Evolutionary conservation across 352 stramenopile species (phyloP).

Genomic region (Phytopythium montanum): DNA sequence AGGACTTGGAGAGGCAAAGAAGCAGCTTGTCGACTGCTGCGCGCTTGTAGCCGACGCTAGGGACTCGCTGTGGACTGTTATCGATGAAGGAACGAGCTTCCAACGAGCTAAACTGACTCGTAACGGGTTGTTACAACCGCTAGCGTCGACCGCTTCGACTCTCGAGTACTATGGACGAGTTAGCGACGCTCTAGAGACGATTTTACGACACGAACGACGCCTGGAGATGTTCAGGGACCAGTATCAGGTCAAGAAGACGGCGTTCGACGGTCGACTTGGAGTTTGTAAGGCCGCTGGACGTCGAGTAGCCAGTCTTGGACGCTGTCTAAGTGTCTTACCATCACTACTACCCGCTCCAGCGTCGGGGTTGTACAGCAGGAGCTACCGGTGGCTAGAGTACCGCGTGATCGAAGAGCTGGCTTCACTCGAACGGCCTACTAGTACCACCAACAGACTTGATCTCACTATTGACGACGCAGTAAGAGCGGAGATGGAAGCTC

Average conservation of each 20-base stretch:
- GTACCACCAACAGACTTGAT: background rate
- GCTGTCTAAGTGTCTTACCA: constrained; percentile 18
- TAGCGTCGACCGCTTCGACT: background rate
- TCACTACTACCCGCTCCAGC: constrained; percentile 9
- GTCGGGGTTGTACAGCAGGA: constrained; percentile 27
- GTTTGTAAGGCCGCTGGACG: background rate
- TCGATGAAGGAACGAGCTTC: background rate
- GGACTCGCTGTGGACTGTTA: constrained; percentile 9
- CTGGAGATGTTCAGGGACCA: constrained; percentile 7
- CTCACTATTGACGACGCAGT: background rate
- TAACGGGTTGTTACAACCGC: background rate
- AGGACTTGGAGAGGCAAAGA: constrained; percentile 13
- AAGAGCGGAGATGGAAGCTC: background rate
- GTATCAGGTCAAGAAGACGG: background rate
- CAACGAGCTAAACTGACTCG: background rate
- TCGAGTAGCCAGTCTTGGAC: constrained; percentile 13
- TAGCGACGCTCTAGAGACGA: background rate
- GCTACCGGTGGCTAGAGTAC: constrained; percentile 24
- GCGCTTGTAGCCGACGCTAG: background rate
- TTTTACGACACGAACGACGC: constrained; percentile 5
- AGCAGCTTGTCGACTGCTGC: background rate
- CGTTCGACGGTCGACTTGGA: background rate
- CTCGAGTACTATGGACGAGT: constrained; percentile 7
- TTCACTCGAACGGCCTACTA: background rate
- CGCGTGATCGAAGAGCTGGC: constrained; percentile 9